Evolutionary conservation across 305 asterid genomes (phyloP), one percentile per base, ranked within the genome.

Genomic region (Coffea humblotiana): DNA sequence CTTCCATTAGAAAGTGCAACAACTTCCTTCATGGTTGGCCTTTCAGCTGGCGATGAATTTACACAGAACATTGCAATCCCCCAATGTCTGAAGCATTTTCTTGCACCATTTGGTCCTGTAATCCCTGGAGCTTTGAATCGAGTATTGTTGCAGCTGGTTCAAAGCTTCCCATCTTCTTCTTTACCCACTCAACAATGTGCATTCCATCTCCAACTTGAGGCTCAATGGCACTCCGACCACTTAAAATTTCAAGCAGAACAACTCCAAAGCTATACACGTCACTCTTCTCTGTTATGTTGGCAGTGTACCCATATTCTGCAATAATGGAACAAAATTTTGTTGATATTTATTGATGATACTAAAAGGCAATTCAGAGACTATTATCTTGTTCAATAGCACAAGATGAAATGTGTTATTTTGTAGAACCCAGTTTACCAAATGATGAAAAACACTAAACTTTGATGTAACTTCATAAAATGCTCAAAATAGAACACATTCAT

Each of bases 21-120:
- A 47, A 95, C 99, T 84, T 95, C 98, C 86, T 93, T 93, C 99
- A 95, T 95, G 0, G 98, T 91, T 52, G 99, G 99, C 87, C 99
- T 84, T 73, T 95, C 98, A 1, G 89, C 78, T 4, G 99, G 99
- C n/a, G 97, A 89, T 16, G 97, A 83, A 52, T 95, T 93, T 82
- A 93, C 98, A 37, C 99, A 95, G 82, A 95, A 95, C 97, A 95
- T 92, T 0, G 99, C 99, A 12, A 95, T 93, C 64, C 99, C 99
- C 98, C 8, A 95, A 94, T 21, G 99, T 90, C 78, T 95, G 99
- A n/a, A 95, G 98, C 97, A 95, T 93, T 86, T 86, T 95, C 99
- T 83, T 95, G 97, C 88, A 93, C 97, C 91, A 86, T 83, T 81
- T 90, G 97, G 83, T 95, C 99, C 0, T 97, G 93, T 84, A 95